Evolutionary conservation across 2,329 filamentous ascomycete species (phyloP).

Genomic region (Ophiostoma australiae): DNA sequence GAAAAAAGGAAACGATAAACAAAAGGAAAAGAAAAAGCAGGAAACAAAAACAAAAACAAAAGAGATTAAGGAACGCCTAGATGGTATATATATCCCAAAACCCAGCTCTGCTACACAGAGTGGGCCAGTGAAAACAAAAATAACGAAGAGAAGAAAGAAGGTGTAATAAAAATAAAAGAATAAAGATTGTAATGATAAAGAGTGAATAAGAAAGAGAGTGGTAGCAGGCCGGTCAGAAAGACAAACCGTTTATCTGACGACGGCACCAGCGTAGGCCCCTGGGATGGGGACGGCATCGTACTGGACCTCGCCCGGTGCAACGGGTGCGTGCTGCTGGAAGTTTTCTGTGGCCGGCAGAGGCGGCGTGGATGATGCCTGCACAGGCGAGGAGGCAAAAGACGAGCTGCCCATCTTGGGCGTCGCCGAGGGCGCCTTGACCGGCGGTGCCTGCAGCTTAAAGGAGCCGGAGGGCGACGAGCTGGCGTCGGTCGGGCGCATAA

Average conservation of each 20-base stretch:
- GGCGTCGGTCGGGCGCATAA: conserved; percentile 42
- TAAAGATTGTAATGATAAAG: conserved; percentile 25
- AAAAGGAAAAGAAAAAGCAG: conserved; percentile 12
- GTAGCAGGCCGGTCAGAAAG: background rate
- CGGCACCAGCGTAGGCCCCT: conserved; percentile 65
- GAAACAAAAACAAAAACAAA: conserved; percentile 12
- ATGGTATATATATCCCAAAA: conserved; percentile 23
- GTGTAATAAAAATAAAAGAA: conserved; percentile 7
- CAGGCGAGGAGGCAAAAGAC: conserved; percentile 51
- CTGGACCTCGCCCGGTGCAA: conserved; percentile 72
- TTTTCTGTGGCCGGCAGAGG: conserved; percentile 31
- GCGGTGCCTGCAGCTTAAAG: conserved; percentile 84
- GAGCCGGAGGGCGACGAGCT: conserved; percentile 35
- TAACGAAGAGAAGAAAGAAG: conserved; percentile 20
- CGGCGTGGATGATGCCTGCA: conserved; percentile 30
- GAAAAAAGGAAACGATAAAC: background rate
- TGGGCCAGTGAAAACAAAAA: conserved; percentile 17
- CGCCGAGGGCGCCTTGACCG: conserved; percentile 68
- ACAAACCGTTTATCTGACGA: background rate
- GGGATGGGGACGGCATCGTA: conserved; percentile 88
- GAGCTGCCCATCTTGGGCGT: conserved; percentile 64
- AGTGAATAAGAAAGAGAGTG: conserved; percentile 20
- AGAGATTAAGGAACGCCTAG: conserved; percentile 20
- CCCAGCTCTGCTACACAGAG: conserved; percentile 23
- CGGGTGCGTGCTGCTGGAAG: conserved; percentile 59